Base-by-base conservation (phyloP, 1,139 yeast species). In the Pichia sp. region DNA sequence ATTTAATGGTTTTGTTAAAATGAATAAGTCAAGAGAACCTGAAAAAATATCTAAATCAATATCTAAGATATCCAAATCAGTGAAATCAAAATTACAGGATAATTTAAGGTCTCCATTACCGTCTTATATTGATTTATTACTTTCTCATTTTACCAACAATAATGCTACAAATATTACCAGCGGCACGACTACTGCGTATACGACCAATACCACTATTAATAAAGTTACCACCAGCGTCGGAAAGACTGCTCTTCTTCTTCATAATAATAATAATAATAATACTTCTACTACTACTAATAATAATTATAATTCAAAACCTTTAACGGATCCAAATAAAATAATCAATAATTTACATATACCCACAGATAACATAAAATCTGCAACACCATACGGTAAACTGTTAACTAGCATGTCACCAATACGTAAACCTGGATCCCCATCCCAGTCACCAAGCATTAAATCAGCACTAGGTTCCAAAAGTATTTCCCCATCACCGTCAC, bases 1-100 rank as follows among this genome's bases (percentile, higher is more conserved):
- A 38, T 60, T 63, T 50, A 55, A 54, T 39, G 66, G 66, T 1
- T 53, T 58, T 14, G 55, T 66, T 28, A 59, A 62, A 42, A 57
- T 67, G 64, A 60, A 52, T 49, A 66, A 65, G 56, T 62, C 69
- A 2, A 54, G 70, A 41, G 64, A 64, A 34, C 64, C 65, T 10
- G 53, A 56, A 7, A 56, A 53, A 41, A 42, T 65, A 9, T 47
- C 54, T 30, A n/a, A 44, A 10, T 47, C 42, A 16, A 47, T 53
- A 11, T 42, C 51, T 8, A 51, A 53, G n/a, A 22, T 46, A 13
- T 25, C 41, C 18, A 42, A 30, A 19, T 19, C 25, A 2, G 8
- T 11, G 16, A 36, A 18, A 10, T 18, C 25, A 13, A 22, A 39
- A 6, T 14, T 3, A 16, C n/a, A 27, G 14, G 9, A 41, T n/a